Conservation (phyloP, 495 filamentous ascomycete genomes). For the Penicillium riverlandense region DNA sequence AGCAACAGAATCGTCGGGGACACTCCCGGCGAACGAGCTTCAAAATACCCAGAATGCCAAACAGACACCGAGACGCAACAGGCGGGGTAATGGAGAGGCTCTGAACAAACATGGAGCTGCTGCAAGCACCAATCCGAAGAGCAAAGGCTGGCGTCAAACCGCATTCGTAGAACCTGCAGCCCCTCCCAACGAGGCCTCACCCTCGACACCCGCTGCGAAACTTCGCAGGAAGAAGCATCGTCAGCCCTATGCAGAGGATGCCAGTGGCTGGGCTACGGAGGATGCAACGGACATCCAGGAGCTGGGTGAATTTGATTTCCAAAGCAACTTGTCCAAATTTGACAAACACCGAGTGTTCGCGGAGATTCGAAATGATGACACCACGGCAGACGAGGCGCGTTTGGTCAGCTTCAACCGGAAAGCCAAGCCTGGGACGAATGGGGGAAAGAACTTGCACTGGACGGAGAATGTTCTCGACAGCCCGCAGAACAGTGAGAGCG, state of each 20-base stretch:
- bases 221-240: slow-evolving; percentile 50
- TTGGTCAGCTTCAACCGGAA: slow-evolving; percentile 84
- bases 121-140: slow-evolving; percentile 36
- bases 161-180: slow-evolving; percentile 57
- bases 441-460: slow-evolving; percentile 85
- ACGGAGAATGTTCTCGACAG: slow-evolving; percentile 84
- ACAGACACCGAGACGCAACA: slow-evolving; percentile 19
- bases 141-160: slow-evolving; percentile 77
- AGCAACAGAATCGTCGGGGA: slow-evolving; percentile 1
- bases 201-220: slow-evolving; percentile 22
- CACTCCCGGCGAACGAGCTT: slow-evolving; percentile 11
- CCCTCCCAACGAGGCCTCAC: slow-evolving; percentile 13
- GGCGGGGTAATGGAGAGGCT: slow-evolving; percentile 22
- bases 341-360: slow-evolving; percentile 87
- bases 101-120: slow-evolving; percentile 28
- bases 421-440: slow-evolving; percentile 67
- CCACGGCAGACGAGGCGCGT: slow-evolving; percentile 78
- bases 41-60: slow-evolving; percentile 11
- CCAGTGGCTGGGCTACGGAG: slow-evolving; percentile 93
- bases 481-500: slow-evolving; percentile 61
- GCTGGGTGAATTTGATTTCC: slow-evolving; percentile 88
- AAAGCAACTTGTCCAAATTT: slow-evolving; percentile 80
- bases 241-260: slow-evolving; percentile 46
- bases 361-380: slow-evolving; percentile 80
- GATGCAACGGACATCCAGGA: slow-evolving; percentile 97